Conservation (phyloP, 257 asterid genomes). For the Vinca minor region DNA sequence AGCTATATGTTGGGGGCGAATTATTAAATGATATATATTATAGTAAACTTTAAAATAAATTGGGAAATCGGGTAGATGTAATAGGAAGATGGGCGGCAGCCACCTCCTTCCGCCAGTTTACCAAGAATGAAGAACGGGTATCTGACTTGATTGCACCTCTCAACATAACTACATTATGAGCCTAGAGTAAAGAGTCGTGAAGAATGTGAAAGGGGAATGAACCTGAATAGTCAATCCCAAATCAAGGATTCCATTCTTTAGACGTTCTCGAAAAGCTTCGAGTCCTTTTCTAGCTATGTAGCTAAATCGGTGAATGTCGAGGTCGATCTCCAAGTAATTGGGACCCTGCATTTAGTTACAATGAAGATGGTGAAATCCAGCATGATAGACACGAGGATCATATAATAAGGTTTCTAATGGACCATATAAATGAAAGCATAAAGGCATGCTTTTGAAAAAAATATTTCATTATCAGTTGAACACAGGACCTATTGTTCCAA, state of each 20-base stretch:
- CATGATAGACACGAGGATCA: background rate
- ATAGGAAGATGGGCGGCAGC: too few relatives aligned
- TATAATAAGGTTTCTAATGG: too few relatives aligned
- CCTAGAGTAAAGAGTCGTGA: background rate
- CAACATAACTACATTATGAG: background rate
- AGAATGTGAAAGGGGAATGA: background rate
- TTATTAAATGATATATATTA: too few relatives aligned
- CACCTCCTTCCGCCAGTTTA: too few relatives aligned
- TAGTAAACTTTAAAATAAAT: too few relatives aligned
- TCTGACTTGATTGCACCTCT: too few relatives aligned
- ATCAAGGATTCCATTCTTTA: conserved; percentile 57
- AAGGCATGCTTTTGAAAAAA: too few relatives aligned
- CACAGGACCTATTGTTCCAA: too few relatives aligned
- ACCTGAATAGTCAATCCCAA: conserved; percentile 90
- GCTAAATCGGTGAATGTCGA: conserved; percentile 87
- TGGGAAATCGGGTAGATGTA: too few relatives aligned
- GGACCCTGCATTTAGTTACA: conserved; percentile 42
- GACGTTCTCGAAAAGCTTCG: conserved; percentile 69
- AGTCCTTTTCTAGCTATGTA: conserved; percentile 85
- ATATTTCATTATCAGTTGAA: too few relatives aligned
- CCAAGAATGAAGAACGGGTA: too few relatives aligned
- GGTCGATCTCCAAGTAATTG: conserved; percentile 81
- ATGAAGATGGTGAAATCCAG: background rate
- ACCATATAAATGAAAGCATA: background rate
- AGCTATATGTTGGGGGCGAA: too few relatives aligned